Conservation (phyloP, 352 stramenopile genomes). For the Achlya hypogyna region DNA sequence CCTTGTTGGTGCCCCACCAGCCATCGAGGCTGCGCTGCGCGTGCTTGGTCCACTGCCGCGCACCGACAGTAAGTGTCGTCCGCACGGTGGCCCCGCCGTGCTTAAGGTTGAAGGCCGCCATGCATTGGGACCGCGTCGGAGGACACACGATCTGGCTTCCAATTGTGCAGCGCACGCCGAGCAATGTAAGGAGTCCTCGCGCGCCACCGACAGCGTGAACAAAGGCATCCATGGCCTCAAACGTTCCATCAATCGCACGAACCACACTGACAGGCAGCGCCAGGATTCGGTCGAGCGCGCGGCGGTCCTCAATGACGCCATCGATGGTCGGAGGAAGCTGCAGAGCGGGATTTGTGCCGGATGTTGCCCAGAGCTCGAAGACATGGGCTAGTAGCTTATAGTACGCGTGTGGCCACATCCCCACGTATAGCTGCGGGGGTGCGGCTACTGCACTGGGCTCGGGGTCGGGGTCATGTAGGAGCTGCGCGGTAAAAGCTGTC, state of each 20-base stretch:
- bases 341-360: too few relatives aligned
- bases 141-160: constrained; percentile 41
- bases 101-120: constrained; percentile 37
- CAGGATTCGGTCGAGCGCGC: constrained; percentile 29
- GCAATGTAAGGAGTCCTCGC: constrained; percentile 49
- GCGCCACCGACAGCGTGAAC: constrained; percentile 38
- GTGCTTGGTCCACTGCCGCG: constrained; percentile 70
- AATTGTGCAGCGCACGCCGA: constrained; percentile 54
- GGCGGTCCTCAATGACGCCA: constrained; percentile 29
- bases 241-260: constrained; percentile 1
- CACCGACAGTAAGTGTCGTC: constrained; percentile 51
- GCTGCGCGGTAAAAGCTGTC: not conserved
- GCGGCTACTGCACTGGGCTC: not conserved
- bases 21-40: constrained; percentile 49
- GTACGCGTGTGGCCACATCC: constrained; percentile 26
- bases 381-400: constrained; percentile 38
- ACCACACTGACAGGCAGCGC: constrained; percentile 22
- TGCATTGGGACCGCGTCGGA: constrained; percentile 45
- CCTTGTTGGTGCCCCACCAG: constrained; percentile 54
- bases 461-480: not conserved
- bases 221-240: constrained; percentile 21
- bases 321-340: constrained; percentile 23
- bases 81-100: constrained; percentile 27
- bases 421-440: constrained; percentile 20
- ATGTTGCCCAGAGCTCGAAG: too few relatives aligned